Evolutionary conservation across 306 rosid genomes (phyloP).

Genomic region (Glycyrrhiza uralensis): DNA sequence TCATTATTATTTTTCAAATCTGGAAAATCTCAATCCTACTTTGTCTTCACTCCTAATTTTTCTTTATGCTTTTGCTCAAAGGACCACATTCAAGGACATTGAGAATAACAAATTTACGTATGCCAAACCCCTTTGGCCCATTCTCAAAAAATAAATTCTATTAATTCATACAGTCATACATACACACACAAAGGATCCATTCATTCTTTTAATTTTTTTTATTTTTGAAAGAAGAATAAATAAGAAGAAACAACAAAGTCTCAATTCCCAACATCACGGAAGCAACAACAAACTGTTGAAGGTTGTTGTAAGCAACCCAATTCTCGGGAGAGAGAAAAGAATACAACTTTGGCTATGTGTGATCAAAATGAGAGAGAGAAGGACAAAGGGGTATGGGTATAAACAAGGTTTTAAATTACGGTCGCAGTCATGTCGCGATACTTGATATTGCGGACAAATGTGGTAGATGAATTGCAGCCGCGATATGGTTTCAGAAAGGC

Average conservation of each 20-base stretch:
- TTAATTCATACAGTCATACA: neutral
- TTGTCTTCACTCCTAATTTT: neutral
- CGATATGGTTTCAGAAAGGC: too few species aligned
- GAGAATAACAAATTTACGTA: neutral
- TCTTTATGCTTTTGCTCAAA: slow-evolving; percentile 26
- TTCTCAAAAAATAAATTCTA: neutral
- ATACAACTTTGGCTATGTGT: neutral
- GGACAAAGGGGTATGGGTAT: slow-evolving; percentile 2
- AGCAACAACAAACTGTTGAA: neutral
- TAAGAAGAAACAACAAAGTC: neutral
- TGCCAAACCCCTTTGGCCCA: neutral
- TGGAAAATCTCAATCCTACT: slow-evolving; percentile 12
- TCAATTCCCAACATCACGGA: neutral
- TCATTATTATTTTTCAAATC: neutral
- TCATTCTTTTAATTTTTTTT: neutral
- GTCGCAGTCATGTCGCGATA: too few species aligned
- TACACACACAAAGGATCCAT: neutral
- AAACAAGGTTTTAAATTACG: too few species aligned
- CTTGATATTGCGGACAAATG: too few species aligned
- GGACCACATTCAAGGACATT: neutral
- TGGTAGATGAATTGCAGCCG: too few species aligned
- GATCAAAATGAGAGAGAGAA: neutral
- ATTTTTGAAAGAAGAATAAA: neutral
- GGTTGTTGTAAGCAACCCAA: neutral
- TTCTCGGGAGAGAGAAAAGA: neutral